Base-by-base conservation (phyloP, 176 grass and related monocot genomes). In the Oryza officinalis region DNA sequence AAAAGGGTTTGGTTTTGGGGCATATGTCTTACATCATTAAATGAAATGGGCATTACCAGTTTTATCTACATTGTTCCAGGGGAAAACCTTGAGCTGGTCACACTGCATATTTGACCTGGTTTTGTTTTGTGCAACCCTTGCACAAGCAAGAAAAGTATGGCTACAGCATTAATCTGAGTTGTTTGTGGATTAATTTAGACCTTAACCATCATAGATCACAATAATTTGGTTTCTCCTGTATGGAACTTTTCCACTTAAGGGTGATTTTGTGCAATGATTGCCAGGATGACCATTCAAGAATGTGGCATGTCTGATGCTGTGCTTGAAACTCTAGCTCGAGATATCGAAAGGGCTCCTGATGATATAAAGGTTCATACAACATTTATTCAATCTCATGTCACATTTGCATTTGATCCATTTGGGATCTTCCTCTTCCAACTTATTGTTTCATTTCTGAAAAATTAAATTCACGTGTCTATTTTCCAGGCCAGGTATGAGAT, bases 211-310 rank as follows among this genome's bases (percentile, higher is more conserved):
- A 76, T 76, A 75, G 23, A 43, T 50, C 66, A 74, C 13, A 79
- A 67, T 4, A 61, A 61, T 68, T 68, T 61, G 68, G 46, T 26
- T 66, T 88, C 46, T 84, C 27, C 63, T 71, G 13, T 75, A 15
- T 68, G n/a, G 7, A 13, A 6, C 26, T 46, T 66, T 54, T 27
- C 54, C 37, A 78, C 27, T 65, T 64, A 33, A 27, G 44, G 49
- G 22, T 61, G 26, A 47, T 63, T 80, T 69, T 32, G 32, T 80
- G n/a, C 63, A 47, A 82, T 74, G 9, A 57, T 67, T 68, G 25
- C 57, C 85, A 98, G 96, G 83, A 92, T 88, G 91, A 95, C 89
- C 43, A 88, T 98, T 88, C 72, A 88, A 89, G 89, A 91, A 88
- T 87, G 77, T 67, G 93, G 93, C 45, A 82, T 88, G 78, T 92